Conservation (phyloP, 768 basidiomycete species). For the Punctularia strigosozonata region DNA sequence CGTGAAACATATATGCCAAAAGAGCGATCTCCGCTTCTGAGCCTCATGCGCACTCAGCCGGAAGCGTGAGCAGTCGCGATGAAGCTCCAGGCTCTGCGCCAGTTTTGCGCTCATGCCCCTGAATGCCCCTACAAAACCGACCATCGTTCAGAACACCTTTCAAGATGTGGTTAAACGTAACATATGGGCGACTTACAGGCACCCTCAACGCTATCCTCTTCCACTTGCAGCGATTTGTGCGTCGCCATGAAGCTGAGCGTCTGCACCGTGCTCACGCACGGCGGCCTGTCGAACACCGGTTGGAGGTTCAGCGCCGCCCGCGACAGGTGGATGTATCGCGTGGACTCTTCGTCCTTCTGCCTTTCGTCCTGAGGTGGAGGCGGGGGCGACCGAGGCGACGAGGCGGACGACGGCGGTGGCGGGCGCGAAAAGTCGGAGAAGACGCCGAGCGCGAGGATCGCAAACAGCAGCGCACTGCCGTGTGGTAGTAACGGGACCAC, state of each 20-base stretch:
- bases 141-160: too few species aligned
- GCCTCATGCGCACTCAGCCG: constrained; percentile 47
- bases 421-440: constrained; percentile 43
- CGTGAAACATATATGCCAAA: constrained; percentile 67
- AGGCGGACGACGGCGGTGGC: too few species aligned
- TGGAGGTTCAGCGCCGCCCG: constrained; percentile 56
- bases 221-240: constrained; percentile 54
- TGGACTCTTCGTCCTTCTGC: constrained; percentile 8
- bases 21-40: constrained; percentile 58
- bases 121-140: too few species aligned
- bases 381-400: too few species aligned
- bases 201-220: constrained; percentile 63
- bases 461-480: too few species aligned
- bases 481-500: too few species aligned
- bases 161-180: too few species aligned
- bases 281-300: constrained; percentile 58
- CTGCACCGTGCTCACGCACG: constrained; percentile 62
- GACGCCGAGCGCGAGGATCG: constrained; percentile 52
- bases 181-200: too few species aligned
- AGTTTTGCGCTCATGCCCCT: constrained; percentile 56
- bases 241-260: constrained; percentile 57
- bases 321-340: constrained; percentile 46
- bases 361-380: too few species aligned
- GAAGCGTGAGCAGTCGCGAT: constrained; percentile 67
- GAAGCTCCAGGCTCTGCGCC: constrained; percentile 51